Percentiles rank a stretch among this genome's conserved stretches.
Conservation (phyloP, 2,329 filamentous ascomycete species). For the Verticillium albo-atrum region DNA sequence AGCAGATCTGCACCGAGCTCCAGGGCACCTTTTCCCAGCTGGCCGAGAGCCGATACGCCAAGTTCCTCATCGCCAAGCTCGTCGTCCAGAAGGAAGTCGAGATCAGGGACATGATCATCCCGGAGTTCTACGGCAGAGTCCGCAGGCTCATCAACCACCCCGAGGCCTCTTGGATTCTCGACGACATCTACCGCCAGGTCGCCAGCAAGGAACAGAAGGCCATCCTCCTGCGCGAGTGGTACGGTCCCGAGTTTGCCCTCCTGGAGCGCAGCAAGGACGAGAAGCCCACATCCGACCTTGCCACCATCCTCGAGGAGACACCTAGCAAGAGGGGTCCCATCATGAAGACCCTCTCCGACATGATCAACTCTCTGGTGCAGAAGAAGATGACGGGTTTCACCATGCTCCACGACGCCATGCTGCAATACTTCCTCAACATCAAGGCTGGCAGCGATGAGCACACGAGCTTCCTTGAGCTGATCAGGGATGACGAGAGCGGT, state of each 20-base stretch:
- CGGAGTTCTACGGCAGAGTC: conserved; percentile 92
- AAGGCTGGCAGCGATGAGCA: conserved; percentile 75
- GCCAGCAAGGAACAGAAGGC: conserved; percentile 85
- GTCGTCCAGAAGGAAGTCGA: conserved; percentile 87
- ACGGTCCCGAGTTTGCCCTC: conserved; percentile 86
- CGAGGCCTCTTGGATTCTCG: conserved; percentile 95
- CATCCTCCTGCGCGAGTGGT: conserved; percentile 87
- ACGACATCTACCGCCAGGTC: conserved; percentile 89
- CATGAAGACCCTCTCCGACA: conserved; percentile 76
- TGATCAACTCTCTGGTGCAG: conserved; percentile 90
- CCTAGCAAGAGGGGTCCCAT: conserved; percentile 86
- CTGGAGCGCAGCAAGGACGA: conserved; percentile 57
- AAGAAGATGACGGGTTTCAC: conserved; percentile 97
- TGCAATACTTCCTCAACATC: conserved; percentile 87
- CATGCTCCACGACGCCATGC: conserved; percentile 96
- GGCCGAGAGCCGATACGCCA: conserved; percentile 93
- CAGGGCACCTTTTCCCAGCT: conserved; percentile 79
- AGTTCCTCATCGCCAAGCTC: conserved; percentile 94
- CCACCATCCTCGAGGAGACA: conserved; percentile 66
- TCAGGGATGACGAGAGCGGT: conserved; percentile 88
- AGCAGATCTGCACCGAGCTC: conserved; percentile 81
- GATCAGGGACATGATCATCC: conserved; percentile 82
- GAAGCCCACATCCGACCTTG: conserved; percentile 61
- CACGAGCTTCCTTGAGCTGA: conserved; percentile 79
- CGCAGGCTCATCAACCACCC: conserved; percentile 92